A percentile compares a stretch with the other conserved stretches of the same genome.
Evolutionary conservation across 306 rosid genomes (phyloP).

Genomic region (Alnus rubra): DNA sequence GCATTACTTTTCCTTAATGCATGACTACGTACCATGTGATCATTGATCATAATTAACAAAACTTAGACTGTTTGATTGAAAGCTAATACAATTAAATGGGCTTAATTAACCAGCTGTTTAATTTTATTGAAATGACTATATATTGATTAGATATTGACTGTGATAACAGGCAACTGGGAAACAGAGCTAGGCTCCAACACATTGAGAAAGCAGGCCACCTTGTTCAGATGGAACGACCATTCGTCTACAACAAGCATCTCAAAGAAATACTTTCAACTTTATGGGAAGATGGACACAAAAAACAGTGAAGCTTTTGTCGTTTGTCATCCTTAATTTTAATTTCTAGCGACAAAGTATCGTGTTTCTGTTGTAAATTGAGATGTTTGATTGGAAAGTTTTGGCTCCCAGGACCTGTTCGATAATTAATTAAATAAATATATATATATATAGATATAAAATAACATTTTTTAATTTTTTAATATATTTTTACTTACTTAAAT

Average conservation of each 20-base stretch:
- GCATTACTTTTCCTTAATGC: background rate
- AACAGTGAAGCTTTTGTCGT: background rate
- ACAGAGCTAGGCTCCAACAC: background rate
- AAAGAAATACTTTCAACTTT: constrained; percentile 13
- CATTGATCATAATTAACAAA: too few relatives aligned
- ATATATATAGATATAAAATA: too few relatives aligned
- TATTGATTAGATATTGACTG: background rate
- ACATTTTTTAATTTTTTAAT: too few relatives aligned
- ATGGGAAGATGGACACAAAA: background rate
- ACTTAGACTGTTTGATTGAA: background rate
- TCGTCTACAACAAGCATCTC: constrained; percentile 17
- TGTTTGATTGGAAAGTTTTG: too few relatives aligned
- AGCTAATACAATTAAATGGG: background rate
- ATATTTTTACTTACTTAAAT: too few relatives aligned
- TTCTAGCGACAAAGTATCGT: too few relatives aligned
- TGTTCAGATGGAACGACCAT: constrained; percentile 24
- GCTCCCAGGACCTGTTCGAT: too few relatives aligned
- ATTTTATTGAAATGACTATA: background rate
- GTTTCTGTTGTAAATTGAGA: too few relatives aligned
- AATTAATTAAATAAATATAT: too few relatives aligned
- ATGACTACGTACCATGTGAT: too few relatives aligned
- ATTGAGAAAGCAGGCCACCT: constrained; percentile 40
- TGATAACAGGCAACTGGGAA: constrained; percentile 28
- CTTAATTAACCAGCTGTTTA: background rate
- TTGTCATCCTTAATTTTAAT: background rate